phyloP scores from a whole-genome alignment of 106 monocot genomes.

The Dendrobium nobile region DNA sequence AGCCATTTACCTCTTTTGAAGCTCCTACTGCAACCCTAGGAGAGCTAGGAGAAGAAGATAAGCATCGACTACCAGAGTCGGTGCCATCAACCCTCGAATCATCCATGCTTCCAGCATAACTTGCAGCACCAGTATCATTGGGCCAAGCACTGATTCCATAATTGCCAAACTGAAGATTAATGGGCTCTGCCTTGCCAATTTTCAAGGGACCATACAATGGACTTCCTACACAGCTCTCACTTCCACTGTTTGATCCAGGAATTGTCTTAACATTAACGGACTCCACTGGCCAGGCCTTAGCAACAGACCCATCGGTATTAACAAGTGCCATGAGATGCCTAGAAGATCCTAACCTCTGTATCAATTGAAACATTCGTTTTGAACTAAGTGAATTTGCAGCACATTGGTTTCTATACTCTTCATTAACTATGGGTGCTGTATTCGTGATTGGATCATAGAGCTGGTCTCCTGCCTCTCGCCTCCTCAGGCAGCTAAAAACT shows the following conservation, averaged over 20 bases:
- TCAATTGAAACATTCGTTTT: conserved; percentile 48
- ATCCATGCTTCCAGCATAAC: conserved; percentile 37
- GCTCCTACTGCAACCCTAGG: conserved; percentile 48
- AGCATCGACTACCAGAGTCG: conserved; percentile 46
- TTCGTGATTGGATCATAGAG: conserved; percentile 41
- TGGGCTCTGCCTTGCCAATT: conserved; percentile 13
- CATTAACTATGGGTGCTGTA: conserved; percentile 32
- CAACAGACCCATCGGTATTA: conserved; percentile 46
- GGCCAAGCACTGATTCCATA: conserved; percentile 50
- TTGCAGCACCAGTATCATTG: conserved; percentile 35
- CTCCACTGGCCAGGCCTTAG: conserved; percentile 26
- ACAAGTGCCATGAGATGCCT: conserved; percentile 41
- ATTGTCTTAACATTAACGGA: conserved; percentile 11
- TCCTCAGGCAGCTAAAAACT: conserved; percentile 46
- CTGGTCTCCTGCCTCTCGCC: conserved; percentile 29
- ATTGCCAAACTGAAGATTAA: conserved; percentile 41
- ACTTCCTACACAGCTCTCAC: conserved; percentile 20
- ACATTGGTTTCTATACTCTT: conserved; percentile 48
- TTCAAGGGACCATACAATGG: conserved; percentile 25
- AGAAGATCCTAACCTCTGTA: conserved; percentile 40
- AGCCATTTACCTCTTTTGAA: conserved; percentile 56
- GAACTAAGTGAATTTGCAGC: conserved; percentile 40
- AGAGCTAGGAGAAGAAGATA: conserved; percentile 74
- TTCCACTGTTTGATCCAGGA: background rate
- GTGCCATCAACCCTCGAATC: conserved; percentile 33